Evolutionary conservation across 2,329 filamentous ascomycete genomes (phyloP), one percentile per base, ranked within the genome.

Genomic region (Fusarium beomiforme): DNA sequence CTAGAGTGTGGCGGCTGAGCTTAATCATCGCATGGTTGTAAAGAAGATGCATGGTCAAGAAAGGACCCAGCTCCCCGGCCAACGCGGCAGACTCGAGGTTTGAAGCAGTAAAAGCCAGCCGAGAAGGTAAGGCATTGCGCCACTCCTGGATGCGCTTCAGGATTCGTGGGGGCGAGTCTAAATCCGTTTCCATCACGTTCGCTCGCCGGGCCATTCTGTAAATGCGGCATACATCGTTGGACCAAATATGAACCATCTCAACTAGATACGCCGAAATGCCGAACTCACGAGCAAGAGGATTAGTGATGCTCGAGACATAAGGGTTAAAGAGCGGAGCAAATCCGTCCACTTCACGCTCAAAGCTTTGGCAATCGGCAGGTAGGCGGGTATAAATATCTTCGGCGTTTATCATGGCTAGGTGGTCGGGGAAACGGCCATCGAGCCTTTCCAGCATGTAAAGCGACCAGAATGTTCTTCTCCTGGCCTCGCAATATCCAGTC

Each of bases 391-490:
- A 91, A 43, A 92, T 87, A 65, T 93, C 89, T 67, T 91, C 87
- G 8, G 87, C 82, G 50, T 89, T 87, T 64, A 93, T 85, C 67
- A 88, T 85, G 50, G 84, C 87, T 10, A 84, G 79, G 4, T 85
- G 84, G 5, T 85, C 82, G 2, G 86, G 85, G 56, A 86, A 89
- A 65, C 89, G 85, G 17, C 87, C 87, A 50, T 88, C 89, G 66
- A 91, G 87, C 50, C 90, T 87, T 80, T 94, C 92, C 78, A 92
- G 86, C 72, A 93, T 81, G 72, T 91, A 92, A 55, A 89, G 86
- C 31, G 89, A 88, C 91, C 91, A 94, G 75, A 93, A 91, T 0
- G 91, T 93, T 60, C 92, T 85, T 69, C 91, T 86, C 65, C 89
- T 86, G 73, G 90, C 91, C 79, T 94, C 92, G 26, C 87, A 85